A percentile compares a stretch with the other conserved stretches of the same genome.
These are phyloP conservation scores for Saccharomycopsis sp. DNA, from an alignment of 805 yeast genomes.

Conservation along the genomic window DNA sequence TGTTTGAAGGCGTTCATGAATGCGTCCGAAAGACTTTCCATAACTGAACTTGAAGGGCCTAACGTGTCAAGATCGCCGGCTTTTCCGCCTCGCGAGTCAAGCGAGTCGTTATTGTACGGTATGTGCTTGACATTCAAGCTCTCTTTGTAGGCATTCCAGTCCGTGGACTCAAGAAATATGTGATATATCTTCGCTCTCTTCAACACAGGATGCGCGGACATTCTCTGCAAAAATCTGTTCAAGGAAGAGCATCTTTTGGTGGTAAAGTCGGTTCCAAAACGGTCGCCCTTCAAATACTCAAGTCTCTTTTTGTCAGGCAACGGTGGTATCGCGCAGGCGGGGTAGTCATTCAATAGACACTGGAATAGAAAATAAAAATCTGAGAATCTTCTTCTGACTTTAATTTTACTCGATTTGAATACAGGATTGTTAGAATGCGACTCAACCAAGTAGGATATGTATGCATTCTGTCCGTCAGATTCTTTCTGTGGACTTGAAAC, in stretches of 20 bases:
- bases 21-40: constrained; percentile 80
- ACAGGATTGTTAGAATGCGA: constrained; percentile 59
- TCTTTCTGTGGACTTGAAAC: constrained; percentile 64
- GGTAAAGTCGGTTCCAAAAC: constrained; percentile 82
- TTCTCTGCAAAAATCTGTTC: constrained; percentile 64
- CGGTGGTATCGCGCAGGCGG: constrained; percentile 86
- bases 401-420: constrained; percentile 38
- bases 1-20: constrained; percentile 88
- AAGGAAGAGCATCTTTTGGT: constrained; percentile 74
- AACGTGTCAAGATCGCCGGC: constrained; percentile 39
- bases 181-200: constrained; percentile 64
- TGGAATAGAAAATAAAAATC: constrained; percentile 79
- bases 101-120: constrained; percentile 14
- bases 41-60: constrained; percentile 12
- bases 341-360: constrained; percentile 68
- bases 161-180: constrained; percentile 63
- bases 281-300: constrained; percentile 89
- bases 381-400: constrained; percentile 73
- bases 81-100: constrained; percentile 22
- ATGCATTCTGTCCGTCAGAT: constrained; percentile 70
- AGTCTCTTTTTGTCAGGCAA: constrained; percentile 87
- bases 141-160: constrained; percentile 64
- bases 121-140: constrained; percentile 37
- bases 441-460: constrained; percentile 61
- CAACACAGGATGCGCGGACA: constrained; percentile 67